phyloP scores from a whole-genome alignment of 2,329 filamentous ascomycete genomes.

The Exserohilum turcica region DNA sequence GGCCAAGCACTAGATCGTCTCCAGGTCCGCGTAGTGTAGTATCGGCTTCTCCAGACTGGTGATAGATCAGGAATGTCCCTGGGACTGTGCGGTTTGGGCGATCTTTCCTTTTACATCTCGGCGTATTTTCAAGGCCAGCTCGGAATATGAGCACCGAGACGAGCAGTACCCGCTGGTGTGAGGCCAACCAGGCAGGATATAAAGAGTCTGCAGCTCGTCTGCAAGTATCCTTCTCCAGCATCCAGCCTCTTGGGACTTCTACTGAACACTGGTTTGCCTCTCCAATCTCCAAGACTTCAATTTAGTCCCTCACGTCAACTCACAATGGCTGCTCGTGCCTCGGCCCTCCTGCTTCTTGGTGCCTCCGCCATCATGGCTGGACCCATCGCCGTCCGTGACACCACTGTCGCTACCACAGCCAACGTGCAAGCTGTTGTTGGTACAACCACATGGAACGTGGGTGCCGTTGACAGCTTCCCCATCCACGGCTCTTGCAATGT shows the following conservation, averaged over 20 bases:
- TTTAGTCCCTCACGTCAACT: slow-evolving; percentile 1
- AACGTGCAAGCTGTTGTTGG: slow-evolving; percentile 12
- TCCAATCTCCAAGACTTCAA: slow-evolving; percentile 7
- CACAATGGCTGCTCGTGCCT: slow-evolving; percentile 32
- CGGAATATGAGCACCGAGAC: slow-evolving; percentile 27
- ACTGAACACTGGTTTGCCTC: slow-evolving; percentile 26
- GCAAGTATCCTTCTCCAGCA: slow-evolving; percentile 15
- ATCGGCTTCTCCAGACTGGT: slow-evolving; percentile 7
- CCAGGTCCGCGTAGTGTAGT: slow-evolving; percentile 14
- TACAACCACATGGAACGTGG: slow-evolving; percentile 41
- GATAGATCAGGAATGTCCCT: slow-evolving; percentile 8
- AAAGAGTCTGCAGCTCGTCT: slow-evolving; percentile 22
- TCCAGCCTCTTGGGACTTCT: slow-evolving; percentile 29
- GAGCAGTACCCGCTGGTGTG: neutral
- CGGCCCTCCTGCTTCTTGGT: slow-evolving; percentile 33
- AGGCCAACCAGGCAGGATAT: slow-evolving; percentile 17
- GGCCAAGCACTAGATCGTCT: slow-evolving; percentile 22
- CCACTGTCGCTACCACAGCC: slow-evolving; percentile 29
- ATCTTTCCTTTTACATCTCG: slow-evolving; percentile 16
- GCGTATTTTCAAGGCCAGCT: slow-evolving; percentile 13
- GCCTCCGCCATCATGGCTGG: slow-evolving; percentile 36
- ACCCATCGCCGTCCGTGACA: slow-evolving; percentile 31
- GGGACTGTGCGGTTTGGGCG: slow-evolving; percentile 21
- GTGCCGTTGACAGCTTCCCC: slow-evolving; percentile 50
- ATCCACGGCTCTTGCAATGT: slow-evolving; percentile 71